phyloP scores from a whole-genome alignment of 2,329 filamentous ascomycete genomes.

The Xylariaceae sp. region DNA sequence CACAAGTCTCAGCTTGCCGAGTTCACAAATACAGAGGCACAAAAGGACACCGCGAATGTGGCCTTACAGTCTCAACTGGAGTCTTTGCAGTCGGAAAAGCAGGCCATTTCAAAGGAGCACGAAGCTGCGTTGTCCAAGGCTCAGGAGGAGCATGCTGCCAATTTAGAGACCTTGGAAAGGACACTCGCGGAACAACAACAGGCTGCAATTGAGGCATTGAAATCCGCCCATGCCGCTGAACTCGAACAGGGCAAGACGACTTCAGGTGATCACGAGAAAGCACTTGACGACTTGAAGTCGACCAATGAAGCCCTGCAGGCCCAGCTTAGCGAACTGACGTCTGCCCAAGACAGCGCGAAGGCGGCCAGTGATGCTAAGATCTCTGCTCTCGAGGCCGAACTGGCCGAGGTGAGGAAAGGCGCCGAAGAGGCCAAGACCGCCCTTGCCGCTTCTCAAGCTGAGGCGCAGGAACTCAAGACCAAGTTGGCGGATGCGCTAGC shows the following conservation, averaged over 20 bases:
- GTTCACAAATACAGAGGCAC: slow-evolving; percentile 44
- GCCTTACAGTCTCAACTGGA: slow-evolving; percentile 48
- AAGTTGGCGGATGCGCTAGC: slow-evolving; percentile 27
- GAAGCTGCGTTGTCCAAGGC: slow-evolving; percentile 36
- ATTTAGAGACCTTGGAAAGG: slow-evolving; percentile 46
- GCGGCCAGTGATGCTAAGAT: slow-evolving; percentile 42
- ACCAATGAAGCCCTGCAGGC: slow-evolving; percentile 49
- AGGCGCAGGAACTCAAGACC: slow-evolving; percentile 35
- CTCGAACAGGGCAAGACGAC: slow-evolving; percentile 42
- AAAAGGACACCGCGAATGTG: slow-evolving; percentile 43
- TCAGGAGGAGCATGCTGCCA: slow-evolving; percentile 42
- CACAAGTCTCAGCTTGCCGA: slow-evolving; percentile 45
- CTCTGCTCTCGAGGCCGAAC: slow-evolving; percentile 46
- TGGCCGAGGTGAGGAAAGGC: slow-evolving; percentile 44
- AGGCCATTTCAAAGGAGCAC: slow-evolving; percentile 33
- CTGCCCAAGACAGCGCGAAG: slow-evolving; percentile 42
- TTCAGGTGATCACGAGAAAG: slow-evolving; percentile 42
- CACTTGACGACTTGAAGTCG: slow-evolving; percentile 45
- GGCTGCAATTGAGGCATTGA: slow-evolving; percentile 43
- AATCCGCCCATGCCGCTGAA: slow-evolving; percentile 48
- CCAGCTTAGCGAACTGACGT: slow-evolving; percentile 48
- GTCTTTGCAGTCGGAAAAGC: slow-evolving; percentile 37
- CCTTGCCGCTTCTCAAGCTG: slow-evolving; percentile 40
- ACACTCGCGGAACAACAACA: slow-evolving; percentile 47
- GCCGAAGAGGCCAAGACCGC: slow-evolving; percentile 46